Evolutionary conservation across 2,329 filamentous ascomycete species (phyloP), one percentile per base, ranked within the genome.

Genomic region (Colletotrichum lentis): DNA sequence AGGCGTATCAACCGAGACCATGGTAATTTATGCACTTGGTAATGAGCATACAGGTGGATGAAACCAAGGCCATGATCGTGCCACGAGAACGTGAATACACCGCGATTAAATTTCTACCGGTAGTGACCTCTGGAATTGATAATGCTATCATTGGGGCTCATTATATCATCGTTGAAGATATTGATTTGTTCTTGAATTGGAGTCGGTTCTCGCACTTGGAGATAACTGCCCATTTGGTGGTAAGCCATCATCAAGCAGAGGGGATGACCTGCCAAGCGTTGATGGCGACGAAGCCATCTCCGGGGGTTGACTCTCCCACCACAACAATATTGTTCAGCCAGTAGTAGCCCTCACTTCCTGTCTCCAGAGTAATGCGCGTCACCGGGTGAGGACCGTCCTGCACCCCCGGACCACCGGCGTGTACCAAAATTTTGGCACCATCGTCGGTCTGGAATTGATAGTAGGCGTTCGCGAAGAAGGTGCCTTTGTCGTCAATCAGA

Each of bases 371-470:
- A 35, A 67, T n/a, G n/a, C 49, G 49, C 8, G 27, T n/a, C n/a
- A 63, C 5, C 0, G 49, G 27, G 37, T 53, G 10, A 27, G 49
- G 60, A 14, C 64, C 64, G 1, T 67, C 44, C 8, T 59, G 58
- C 3, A 37, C 11, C 2, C 52, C 22, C 0, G 44, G 50, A 0
- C 58, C 64, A 4, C 12, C 18, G 5, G 41, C 20, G 22, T 39
- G 58, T 1, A 52, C 58, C 20, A 67, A 39, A 1, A 67, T 67
- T 8, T 52, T 62, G 20, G 44, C 64, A 6, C 37, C 50, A 37
- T 67, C 58, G 5, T 55, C 24, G 2, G 64, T 67, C 18, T 57
- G 58, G 5, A 62, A 62, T 6, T 67, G 50, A 5, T 62, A 62
- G 4, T 50, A 16, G 0, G 58, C 55, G 37, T 62, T 37, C 0